Conservation (phyloP, 1,284 basidiomycete species). For the Apiotrichum mycotoxinovorans region DNA sequence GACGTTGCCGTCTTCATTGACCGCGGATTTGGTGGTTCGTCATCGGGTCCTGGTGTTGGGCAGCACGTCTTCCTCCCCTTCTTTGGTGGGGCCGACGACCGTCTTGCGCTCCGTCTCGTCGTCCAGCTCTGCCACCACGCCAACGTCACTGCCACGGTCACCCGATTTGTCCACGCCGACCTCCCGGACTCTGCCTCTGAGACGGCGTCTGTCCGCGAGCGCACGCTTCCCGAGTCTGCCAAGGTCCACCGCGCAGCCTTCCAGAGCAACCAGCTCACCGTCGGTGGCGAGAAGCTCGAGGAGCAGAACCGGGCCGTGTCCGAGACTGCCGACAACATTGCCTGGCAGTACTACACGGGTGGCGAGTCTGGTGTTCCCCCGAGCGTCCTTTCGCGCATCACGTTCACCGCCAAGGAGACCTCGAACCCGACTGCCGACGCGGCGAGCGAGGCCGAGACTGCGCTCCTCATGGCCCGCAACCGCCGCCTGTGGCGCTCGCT, state of each 20-base stretch:
- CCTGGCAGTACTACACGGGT: constrained; percentile 46
- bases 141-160: constrained; percentile 67
- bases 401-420: constrained; percentile 33
- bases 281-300: constrained; percentile 32
- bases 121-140: constrained; percentile 65
- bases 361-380: constrained; percentile 18
- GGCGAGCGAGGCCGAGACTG: constrained; percentile 56
- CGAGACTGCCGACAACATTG: constrained; percentile 51
- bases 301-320: constrained; percentile 40
- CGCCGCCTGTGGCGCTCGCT: constrained; percentile 56
- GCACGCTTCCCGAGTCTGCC: constrained; percentile 28
- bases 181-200: constrained; percentile 50
- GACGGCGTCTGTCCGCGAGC: constrained; percentile 31
- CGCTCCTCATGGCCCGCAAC: constrained; percentile 53
- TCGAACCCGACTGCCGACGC: constrained; percentile 50
- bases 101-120: constrained; percentile 71
- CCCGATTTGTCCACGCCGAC: constrained; percentile 54
- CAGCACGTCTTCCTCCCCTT: constrained; percentile 80
- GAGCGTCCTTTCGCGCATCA: constrained; percentile 29
- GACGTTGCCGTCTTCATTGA: constrained; percentile 83
- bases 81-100: constrained; percentile 88
- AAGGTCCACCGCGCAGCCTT: constrained; percentile 44
- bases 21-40: constrained; percentile 53
- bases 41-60: constrained; percentile 33
- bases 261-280: constrained; percentile 42